Conservation (phyloP, 441 rosid genomes). For the Arabidopsis hybrid region DNA sequence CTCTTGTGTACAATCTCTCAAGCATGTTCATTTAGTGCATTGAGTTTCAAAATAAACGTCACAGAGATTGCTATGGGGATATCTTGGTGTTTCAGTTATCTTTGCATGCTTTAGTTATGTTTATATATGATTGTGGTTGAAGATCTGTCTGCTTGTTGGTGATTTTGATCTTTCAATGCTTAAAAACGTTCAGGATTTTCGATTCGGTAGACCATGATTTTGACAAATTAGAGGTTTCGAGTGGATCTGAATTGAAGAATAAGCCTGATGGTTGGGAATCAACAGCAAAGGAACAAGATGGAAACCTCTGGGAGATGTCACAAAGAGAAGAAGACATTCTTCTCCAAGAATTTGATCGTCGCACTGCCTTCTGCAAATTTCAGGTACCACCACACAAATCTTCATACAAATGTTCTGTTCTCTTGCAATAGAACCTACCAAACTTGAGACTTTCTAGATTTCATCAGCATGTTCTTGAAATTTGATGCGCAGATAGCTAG, state of each 20-base stretch:
- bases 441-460: neutral
- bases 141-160: slow-evolving; percentile 18
- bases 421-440: neutral
- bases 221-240: slow-evolving; percentile 59
- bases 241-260: slow-evolving; percentile 72
- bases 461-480: neutral
- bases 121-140: neutral
- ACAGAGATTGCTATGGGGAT: neutral
- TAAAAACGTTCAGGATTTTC: slow-evolving; percentile 58
- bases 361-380: slow-evolving; percentile 85
- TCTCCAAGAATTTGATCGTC: slow-evolving; percentile 89
- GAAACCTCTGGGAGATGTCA: slow-evolving; percentile 92
- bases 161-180: neutral
- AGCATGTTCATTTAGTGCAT: neutral
- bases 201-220: slow-evolving; percentile 67
- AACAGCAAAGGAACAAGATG: slow-evolving; percentile 77
- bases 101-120: slow-evolving; percentile 15
- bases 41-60: neutral
- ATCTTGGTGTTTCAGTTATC: neutral
- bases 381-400: slow-evolving; percentile 59
- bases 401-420: neutral
- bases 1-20: slow-evolving; percentile 12
- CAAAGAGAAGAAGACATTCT: slow-evolving; percentile 97
- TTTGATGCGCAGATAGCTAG: slow-evolving; percentile 77
- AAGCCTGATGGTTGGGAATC: slow-evolving; percentile 99